Evolutionary conservation across 2,329 filamentous ascomycete species (phyloP).

Genomic region (Trichoderma sp.): DNA sequence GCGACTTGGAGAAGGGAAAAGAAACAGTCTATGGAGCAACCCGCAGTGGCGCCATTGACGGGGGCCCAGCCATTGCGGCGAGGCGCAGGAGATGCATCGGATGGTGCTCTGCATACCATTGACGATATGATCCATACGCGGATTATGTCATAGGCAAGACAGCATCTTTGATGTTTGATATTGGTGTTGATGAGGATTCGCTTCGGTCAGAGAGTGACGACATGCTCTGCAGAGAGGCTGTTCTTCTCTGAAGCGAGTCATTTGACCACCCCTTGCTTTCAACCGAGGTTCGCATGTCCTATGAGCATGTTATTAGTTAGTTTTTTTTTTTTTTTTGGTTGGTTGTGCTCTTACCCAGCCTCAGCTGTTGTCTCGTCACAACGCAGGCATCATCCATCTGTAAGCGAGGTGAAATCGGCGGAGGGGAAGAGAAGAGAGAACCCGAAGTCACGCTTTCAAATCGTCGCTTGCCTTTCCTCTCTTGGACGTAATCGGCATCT

Average conservation of each 20-base stretch:
- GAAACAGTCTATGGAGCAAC: background rate
- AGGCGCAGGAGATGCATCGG: constrained; percentile 17
- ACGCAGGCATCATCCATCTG: background rate
- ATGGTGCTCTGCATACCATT: background rate
- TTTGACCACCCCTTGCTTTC: background rate
- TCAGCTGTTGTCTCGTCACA: background rate
- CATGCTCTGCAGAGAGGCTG: background rate
- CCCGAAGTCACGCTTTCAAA: background rate
- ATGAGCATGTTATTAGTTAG: background rate
- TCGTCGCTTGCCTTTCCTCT: background rate
- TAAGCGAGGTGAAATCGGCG: background rate
- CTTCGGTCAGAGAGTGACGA: background rate
- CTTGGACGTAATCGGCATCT: background rate
- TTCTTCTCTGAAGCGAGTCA: background rate
- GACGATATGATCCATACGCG: background rate
- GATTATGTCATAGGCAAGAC: background rate
- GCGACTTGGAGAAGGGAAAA: background rate
- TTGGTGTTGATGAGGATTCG: background rate
- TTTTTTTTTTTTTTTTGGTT: background rate
- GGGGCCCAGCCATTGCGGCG: background rate
- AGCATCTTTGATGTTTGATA: background rate
- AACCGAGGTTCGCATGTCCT: background rate
- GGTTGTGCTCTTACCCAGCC: background rate
- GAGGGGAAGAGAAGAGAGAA: background rate
- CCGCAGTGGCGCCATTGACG: constrained; percentile 8